Percentiles rank a stretch among this genome's conserved stretches.
Evolutionary conservation across 1,284 basidiomycete genomes (phyloP).

Genomic region (Ceratobasidium sp.): DNA sequence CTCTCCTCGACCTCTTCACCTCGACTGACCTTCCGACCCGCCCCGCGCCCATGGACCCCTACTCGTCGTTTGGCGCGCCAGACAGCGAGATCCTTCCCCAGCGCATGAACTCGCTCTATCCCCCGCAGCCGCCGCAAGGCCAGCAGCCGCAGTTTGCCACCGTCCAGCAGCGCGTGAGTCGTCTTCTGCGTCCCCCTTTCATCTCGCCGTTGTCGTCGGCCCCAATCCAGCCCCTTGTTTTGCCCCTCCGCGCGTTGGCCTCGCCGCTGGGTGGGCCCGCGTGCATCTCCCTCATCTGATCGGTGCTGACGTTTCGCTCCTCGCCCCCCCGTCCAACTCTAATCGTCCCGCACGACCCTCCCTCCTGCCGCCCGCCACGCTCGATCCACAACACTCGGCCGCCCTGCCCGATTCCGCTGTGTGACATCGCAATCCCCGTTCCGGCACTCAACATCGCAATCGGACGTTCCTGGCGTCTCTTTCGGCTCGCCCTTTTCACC

Average conservation of each 20-base stretch:
- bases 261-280: neutral
- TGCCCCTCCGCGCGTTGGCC: neutral
- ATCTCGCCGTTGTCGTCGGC: slow-evolving; percentile 21
- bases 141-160: slow-evolving; percentile 7
- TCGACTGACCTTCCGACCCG: neutral
- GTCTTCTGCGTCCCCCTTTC: neutral
- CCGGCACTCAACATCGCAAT: slow-evolving; percentile 24
- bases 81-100: slow-evolving; percentile 34
- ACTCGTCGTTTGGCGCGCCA: neutral
- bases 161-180: slow-evolving; percentile 25
- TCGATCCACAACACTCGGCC: slow-evolving; percentile 5
- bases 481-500: slow-evolving; percentile 9
- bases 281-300: slow-evolving; percentile 29
- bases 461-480: slow-evolving; percentile 31
- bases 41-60: slow-evolving; percentile 16
- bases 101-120: slow-evolving; percentile 22
- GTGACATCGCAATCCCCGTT: slow-evolving; percentile 9
- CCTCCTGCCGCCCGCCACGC: neutral
- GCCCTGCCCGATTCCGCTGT: slow-evolving; percentile 13
- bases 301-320: slow-evolving; percentile 25
- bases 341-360: neutral
- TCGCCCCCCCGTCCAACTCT: neutral
- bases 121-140: neutral
- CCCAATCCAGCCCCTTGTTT: neutral
- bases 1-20: neutral